Conservation (phyloP, 2,329 filamentous ascomycete genomes). For the Pyricularia grisea region DNA sequence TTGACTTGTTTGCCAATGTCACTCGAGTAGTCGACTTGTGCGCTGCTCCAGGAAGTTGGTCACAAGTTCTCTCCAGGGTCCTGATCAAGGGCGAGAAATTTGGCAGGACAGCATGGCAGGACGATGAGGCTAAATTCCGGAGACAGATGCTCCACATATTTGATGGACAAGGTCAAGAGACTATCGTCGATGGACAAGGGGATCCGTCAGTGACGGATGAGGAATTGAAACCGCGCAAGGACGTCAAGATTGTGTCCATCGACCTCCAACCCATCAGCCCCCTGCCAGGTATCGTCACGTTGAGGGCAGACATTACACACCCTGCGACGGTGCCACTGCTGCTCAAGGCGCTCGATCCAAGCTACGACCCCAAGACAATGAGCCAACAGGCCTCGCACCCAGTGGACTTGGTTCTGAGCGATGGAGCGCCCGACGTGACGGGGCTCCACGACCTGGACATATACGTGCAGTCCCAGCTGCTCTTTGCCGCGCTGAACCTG, state of each 20-base stretch:
- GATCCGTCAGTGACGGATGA: constrained; percentile 11
- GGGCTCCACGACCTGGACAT: constrained; percentile 96
- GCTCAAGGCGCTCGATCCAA: constrained; percentile 72
- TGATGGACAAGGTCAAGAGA: constrained; percentile 18
- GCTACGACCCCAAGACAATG: constrained; percentile 40
- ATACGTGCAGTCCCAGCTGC: constrained; percentile 91
- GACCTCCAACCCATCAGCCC: constrained; percentile 95
- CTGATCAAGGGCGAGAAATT: constrained; percentile 91
- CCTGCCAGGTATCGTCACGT: constrained; percentile 80
- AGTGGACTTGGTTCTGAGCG: constrained; percentile 89
- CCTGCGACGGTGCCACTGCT: constrained; percentile 88
- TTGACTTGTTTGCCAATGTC: constrained; percentile 84
- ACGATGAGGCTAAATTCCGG: constrained; percentile 61
- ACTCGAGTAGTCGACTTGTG: constrained; percentile 93
- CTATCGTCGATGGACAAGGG: constrained; percentile 11
- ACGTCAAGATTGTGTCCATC: constrained; percentile 91
- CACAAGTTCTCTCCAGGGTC: constrained; percentile 87
- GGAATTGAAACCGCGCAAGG: constrained; percentile 39
- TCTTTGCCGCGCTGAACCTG: constrained; percentile 89
- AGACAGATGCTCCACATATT: constrained; percentile 50
- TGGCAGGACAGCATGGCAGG: constrained; percentile 76
- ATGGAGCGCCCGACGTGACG: constrained; percentile 93
- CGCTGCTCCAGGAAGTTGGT: constrained; percentile 94
- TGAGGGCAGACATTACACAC: constrained; percentile 95
- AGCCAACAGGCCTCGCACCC: constrained; percentile 56